Percentiles rank a stretch among this genome's conserved stretches.
Evolutionary conservation across 495 filamentous ascomycete species (phyloP).

Genomic region (Aspergillus avenaceus): DNA sequence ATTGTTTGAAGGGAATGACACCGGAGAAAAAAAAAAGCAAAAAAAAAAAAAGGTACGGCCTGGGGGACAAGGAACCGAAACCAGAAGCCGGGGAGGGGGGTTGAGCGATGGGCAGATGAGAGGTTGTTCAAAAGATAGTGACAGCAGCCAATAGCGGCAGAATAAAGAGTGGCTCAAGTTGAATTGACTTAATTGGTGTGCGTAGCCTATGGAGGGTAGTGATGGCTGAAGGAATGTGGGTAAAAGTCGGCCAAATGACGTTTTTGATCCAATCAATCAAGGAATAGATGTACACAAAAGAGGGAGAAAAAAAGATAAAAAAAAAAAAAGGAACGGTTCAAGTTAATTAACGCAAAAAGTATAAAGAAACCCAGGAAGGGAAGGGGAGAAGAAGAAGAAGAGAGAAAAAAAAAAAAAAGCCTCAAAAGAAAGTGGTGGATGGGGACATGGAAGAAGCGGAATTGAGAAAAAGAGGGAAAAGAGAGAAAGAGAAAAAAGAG

Average conservation of each 20-base stretch:
- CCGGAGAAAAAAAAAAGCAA: neutral
- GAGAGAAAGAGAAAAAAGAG: constrained; percentile 1
- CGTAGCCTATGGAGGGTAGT: neutral
- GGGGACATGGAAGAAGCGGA: neutral
- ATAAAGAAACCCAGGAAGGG: neutral
- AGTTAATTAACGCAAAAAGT: neutral
- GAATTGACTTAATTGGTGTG: neutral
- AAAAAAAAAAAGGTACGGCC: neutral
- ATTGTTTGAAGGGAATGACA: neutral
- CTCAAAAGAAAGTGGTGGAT: neutral
- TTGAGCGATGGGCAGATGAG: neutral
- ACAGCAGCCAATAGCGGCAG: neutral
- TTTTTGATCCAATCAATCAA: neutral
- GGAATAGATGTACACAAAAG: neutral
- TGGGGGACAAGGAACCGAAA: neutral
- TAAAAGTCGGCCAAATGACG: neutral
- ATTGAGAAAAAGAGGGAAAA: constrained; percentile 7
- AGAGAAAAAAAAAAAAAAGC: constrained; percentile 2
- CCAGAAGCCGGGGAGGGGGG: neutral
- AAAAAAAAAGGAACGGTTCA: neutral
- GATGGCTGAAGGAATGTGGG: constrained; percentile 4
- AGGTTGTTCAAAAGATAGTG: neutral
- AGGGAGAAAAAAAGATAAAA: neutral
- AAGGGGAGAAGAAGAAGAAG: constrained; percentile 1
- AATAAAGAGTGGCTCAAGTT: constrained; percentile 1